Conservation (phyloP, 164 flowering plant species). For the Protea cynaroides region DNA sequence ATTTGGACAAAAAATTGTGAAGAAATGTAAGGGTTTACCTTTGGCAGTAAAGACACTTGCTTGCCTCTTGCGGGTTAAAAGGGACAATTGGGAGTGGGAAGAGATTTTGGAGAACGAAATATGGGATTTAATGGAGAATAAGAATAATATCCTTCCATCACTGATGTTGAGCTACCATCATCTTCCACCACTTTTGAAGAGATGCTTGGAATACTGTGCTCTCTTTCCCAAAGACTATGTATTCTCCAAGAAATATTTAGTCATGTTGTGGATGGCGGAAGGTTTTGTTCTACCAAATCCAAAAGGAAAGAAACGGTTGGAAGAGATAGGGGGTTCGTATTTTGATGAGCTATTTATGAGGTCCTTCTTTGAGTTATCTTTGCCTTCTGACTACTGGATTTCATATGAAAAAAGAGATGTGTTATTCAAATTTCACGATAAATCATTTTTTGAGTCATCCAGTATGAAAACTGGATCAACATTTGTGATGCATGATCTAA, state of each 20-base stretch:
- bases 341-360: background rate
- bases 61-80: background rate
- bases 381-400: no score
- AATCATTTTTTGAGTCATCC: background rate
- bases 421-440: no score
- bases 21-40: background rate
- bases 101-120: background rate
- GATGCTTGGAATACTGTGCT: background rate
- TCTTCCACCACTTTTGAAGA: constrained; percentile 10
- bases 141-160: constrained; percentile 14
- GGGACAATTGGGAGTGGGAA: background rate
- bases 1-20: background rate
- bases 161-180: constrained; percentile 18
- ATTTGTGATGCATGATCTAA: background rate
- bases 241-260: background rate
- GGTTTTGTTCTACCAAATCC: background rate
- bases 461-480: background rate
- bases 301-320: background rate
- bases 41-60: background rate
- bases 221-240: background rate
- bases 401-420: no score
- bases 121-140: background rate
- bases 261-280: background rate
- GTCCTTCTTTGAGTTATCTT: background rate
- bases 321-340: background rate